These are phyloP conservation scores for Tilletia indica DNA, from an alignment of 1,284 basidiomycete genomes.

Conservation along the genomic window DNA sequence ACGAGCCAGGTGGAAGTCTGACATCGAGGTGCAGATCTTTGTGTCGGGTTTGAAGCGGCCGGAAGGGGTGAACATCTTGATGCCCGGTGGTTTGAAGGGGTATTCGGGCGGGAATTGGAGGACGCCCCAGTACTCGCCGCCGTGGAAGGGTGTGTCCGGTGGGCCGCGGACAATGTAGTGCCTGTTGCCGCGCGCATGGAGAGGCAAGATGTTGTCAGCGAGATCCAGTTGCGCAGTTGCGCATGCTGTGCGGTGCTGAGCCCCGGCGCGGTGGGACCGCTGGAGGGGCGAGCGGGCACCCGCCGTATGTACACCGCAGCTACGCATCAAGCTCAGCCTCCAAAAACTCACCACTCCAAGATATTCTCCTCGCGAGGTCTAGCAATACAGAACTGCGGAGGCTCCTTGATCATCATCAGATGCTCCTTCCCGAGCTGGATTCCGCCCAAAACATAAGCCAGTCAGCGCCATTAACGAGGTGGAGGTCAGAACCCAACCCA, in stretches of 20 bases:
- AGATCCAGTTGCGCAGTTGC: too few species aligned
- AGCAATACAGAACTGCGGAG: conserved; percentile 90
- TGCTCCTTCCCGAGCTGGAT: conserved; percentile 80
- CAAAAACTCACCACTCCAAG: conserved; percentile 57
- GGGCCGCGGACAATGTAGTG: conserved; percentile 70
- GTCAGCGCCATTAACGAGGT: conserved; percentile 12
- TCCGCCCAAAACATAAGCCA: conserved; percentile 1
- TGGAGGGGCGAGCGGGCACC: too few species aligned
- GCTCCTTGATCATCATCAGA: conserved; percentile 84
- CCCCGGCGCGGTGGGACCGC: background rate
- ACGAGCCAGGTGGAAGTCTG: conserved; percentile 73
- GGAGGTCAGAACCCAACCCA: conserved; percentile 5
- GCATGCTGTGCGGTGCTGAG: too few species aligned
- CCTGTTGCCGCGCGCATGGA: conserved; percentile 55
- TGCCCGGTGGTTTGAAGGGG: conserved; percentile 67
- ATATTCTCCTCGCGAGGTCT: conserved; percentile 94
- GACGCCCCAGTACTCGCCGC: conserved; percentile 81
- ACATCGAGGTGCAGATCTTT: conserved; percentile 67
- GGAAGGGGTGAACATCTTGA: conserved; percentile 95
- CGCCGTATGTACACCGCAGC: too few species aligned
- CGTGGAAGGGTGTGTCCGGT: conserved; percentile 84
- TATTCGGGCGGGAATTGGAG: conserved; percentile 70
- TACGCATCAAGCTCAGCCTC: too few species aligned
- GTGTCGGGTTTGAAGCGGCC: conserved; percentile 88
- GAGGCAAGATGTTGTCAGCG: background rate